Base-by-base conservation (phyloP, 495 filamentous ascomycete species). In the Evernia prunastri region DNA sequence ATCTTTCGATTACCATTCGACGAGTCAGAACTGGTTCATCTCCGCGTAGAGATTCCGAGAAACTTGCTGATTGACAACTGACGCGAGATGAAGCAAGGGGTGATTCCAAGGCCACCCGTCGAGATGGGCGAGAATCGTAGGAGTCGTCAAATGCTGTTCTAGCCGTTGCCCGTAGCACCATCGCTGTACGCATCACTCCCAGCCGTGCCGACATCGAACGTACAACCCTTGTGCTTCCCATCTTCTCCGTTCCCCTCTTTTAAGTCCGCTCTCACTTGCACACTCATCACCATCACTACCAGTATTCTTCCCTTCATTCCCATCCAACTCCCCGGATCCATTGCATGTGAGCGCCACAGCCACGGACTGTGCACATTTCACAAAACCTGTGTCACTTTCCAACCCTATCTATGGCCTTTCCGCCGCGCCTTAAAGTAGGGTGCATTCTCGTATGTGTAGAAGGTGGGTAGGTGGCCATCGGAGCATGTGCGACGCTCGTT, bases 1-100 rank as follows among this genome's bases (percentile, higher is more conserved):
- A 70, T 69, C 29, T 64, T 59, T 58, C n/a, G n/a, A n/a, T 70
- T 70, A 20, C 60, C 63, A 33, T 66, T 12, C 45, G 20, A 49
- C 2, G 12, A 12, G 23, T n/a, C n/a, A n/a, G n/a, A n/a, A n/a
- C n/a, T n/a, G n/a, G n/a, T n/a, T n/a, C n/a, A n/a, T n/a, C n/a
- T n/a, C n/a, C n/a, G n/a, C n/a, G n/a, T n/a, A n/a, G n/a, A n/a
- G n/a, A n/a, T n/a, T n/a, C n/a, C n/a, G n/a, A n/a, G n/a, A n/a
- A n/a, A n/a, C n/a, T n/a, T n/a, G n/a, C n/a, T n/a, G n/a, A n/a
- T n/a, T n/a, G n/a, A n/a, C n/a, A n/a, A n/a, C n/a, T n/a, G n/a
- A n/a, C n/a, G n/a, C n/a, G n/a, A n/a, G n/a, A n/a, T n/a, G 45
- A 25, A 27, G 45, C 4, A 27, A 13, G 3, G n/a, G 17, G 12